These are phyloP conservation scores for Aspergillus costaricaensis DNA, from an alignment of 2,329 filamentous ascomycete genomes.

Conservation along the genomic window DNA sequence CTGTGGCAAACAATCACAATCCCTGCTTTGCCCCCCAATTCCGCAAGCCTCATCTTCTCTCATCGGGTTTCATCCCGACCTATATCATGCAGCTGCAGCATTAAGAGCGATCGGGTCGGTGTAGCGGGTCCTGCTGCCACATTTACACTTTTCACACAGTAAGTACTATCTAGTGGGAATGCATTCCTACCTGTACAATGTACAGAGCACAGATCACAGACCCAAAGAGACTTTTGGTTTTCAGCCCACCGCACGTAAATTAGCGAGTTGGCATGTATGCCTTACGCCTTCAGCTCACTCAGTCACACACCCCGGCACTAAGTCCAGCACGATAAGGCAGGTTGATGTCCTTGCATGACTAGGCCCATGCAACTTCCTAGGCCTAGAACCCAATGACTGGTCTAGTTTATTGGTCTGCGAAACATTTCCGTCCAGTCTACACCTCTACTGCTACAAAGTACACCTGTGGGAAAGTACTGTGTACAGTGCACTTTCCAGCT, in stretches of 20 bases:
- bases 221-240: no score
- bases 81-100: neutral
- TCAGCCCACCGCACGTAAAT: neutral
- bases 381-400: neutral
- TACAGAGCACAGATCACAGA: no score
- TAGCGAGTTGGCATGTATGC: neutral
- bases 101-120: neutral
- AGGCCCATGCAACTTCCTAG: neutral
- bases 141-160: neutral
- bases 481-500: neutral
- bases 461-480: no score
- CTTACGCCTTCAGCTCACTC: neutral
- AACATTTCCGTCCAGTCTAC: neutral
- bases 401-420: neutral
- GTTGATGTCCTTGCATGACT: slow-evolving; percentile 1
- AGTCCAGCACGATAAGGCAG: slow-evolving; percentile 1
- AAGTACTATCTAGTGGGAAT: neutral
- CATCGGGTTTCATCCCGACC: neutral
- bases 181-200: neutral
- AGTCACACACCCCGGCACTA: neutral
- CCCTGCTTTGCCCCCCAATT: neutral
- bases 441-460: no score
- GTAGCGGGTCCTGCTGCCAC: neutral
- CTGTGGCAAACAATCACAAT: neutral
- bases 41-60: no score